Percentiles rank a stretch among this genome's conserved stretches.
Evolutionary conservation across 225 moss, liverwort and hornwort species (phyloP).

Genomic region (Physcomitrium patens): DNA sequence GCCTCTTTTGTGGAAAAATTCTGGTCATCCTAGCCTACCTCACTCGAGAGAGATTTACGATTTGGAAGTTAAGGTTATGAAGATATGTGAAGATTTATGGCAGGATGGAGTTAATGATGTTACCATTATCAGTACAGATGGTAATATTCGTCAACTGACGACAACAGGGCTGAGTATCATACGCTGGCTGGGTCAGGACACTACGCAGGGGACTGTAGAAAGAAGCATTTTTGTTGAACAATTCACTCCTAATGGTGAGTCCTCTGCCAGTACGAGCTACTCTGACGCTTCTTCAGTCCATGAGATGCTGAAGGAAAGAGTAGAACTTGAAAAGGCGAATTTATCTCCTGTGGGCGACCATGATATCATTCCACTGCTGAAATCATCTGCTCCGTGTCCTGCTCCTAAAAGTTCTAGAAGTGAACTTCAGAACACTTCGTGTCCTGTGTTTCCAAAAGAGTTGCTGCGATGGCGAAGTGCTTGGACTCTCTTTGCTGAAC

Average conservation of each 20-base stretch:
- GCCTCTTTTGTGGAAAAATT: constrained; percentile 85
- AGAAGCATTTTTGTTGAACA: constrained; percentile 6
- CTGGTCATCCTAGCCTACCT: constrained; percentile 82
- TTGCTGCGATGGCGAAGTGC: constrained; percentile 63
- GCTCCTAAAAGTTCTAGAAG: constrained; percentile 29
- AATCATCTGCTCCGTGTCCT: constrained; percentile 14
- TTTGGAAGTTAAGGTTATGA: constrained; percentile 63
- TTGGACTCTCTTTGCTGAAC: constrained; percentile 60
- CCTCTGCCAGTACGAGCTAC: constrained; percentile 30
- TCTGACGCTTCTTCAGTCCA: constrained; percentile 57
- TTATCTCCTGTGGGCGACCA: constrained; percentile 42
- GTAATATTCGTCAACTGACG: constrained; percentile 47
- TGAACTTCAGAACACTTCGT: constrained; percentile 17
- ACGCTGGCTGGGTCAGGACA: constrained; percentile 66
- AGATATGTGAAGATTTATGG: constrained; percentile 65
- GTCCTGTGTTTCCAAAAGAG: constrained; percentile 47
- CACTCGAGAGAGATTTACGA: constrained; percentile 61
- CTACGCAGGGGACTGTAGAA: constrained; percentile 27
- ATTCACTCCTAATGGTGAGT: constrained; percentile 28
- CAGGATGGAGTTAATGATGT: constrained; percentile 35
- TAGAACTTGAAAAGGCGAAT: constrained; percentile 39
- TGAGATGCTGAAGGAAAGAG: constrained; percentile 61
- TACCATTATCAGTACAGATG: constrained; percentile 33
- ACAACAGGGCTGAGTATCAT: constrained; percentile 82
- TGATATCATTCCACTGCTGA: constrained; percentile 50